Base-by-base conservation (phyloP, 2,329 filamentous ascomycete species). In the Cladobotryum protrusum region DNA sequence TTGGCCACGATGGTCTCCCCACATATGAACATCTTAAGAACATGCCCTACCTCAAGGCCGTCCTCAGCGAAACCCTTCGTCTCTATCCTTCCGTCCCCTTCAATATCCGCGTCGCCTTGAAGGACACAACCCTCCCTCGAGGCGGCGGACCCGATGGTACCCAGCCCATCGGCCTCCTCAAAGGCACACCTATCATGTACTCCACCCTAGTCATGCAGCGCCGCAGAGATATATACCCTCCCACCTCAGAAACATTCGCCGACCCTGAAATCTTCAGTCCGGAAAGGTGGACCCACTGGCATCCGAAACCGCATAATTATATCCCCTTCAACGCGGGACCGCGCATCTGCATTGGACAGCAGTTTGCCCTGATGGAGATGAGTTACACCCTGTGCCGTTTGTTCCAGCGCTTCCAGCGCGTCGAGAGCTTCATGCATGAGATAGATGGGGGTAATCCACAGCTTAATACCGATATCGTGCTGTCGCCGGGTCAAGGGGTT, bases 11-110 rank as follows among this genome's bases (percentile, higher is more conserved):
- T 13, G 68, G 75, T 5, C 69, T 74, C 3, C 84, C 85, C 0
- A 89, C 85, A 0, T 96, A 95, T 65, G 77, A 81, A 12, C 81
- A 96, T 62, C 76, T 96, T 52, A 96, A 95, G 73, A 77, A 77
- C 56, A 95, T 96, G 89, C 85, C 86, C 60, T 96, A 92, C 65
- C 79, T 93, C 51, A 74, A 82, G 66, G 75, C 84, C 59, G 71
- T 86, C 45, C 76, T 95, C 59, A 86, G 88, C 69, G 89, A 95
- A 70, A 87, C 82, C 0, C 77, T 91, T 52, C 83, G 89, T 13
- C 68, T 92, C 11, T 89, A 92, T 66, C 88, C 88, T 1, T 76
- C 81, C 13, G 86, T 93, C 1, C 88, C 89, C 1, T 87, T 86
- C 72, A 93, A 93, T 68, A 78, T 89, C 46, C 84, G 89, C 54